A percentile compares a stretch with the other conserved stretches of the same genome.
Evolutionary conservation across 306 rosid species (phyloP).

Genomic region (Medicago arabica): DNA sequence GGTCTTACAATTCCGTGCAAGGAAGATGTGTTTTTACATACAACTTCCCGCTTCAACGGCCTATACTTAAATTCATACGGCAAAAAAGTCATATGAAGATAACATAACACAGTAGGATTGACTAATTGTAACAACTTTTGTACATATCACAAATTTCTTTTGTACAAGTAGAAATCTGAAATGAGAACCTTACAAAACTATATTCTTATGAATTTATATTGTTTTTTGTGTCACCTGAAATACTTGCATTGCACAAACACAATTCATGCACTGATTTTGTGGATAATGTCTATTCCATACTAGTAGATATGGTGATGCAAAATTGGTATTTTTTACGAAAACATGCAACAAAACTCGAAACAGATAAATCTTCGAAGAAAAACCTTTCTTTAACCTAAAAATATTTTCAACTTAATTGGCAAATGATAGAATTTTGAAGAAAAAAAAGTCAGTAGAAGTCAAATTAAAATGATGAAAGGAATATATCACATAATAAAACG

Average conservation of each 20-base stretch:
- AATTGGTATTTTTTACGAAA: not conserved
- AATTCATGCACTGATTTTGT: not conserved
- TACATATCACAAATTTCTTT: not conserved
- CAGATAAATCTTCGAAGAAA: not conserved
- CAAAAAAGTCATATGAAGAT: not conserved
- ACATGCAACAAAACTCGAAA: too few relatives aligned
- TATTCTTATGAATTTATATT: not conserved
- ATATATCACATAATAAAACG: not conserved
- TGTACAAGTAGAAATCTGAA: constrained; percentile 1
- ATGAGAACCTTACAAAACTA: constrained; percentile 6
- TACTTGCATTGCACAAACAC: not conserved
- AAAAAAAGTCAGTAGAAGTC: not conserved
- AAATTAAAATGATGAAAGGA: not conserved
- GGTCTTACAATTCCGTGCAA: constrained; percentile 60
- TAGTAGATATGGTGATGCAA: not conserved
- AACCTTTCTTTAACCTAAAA: not conserved
- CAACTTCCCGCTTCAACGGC: constrained; percentile 39
- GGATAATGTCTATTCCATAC: not conserved
- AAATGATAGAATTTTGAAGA: not conserved
- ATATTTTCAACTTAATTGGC: not conserved
- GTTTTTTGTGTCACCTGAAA: not conserved
- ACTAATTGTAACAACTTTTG: constrained; percentile 21
- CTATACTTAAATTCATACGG: constrained; percentile 3
- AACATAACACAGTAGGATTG: not conserved
- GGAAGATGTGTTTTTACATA: constrained; percentile 48